phyloP scores from a whole-genome alignment of 1,284 basidiomycete species.

The Microbotryum saponariae region DNA sequence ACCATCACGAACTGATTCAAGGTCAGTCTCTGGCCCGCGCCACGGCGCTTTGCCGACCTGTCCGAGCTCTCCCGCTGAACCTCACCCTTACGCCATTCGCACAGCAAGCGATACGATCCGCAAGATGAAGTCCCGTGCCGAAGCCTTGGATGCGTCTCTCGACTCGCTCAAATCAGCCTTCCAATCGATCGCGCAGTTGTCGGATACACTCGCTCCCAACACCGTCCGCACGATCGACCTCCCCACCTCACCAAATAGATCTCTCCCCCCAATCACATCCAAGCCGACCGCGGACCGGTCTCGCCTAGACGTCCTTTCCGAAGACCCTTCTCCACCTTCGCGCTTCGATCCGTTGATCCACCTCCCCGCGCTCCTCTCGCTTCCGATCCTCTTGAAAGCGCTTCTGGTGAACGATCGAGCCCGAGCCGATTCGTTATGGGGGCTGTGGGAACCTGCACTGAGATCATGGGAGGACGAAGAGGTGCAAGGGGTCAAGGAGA shows the following conservation, averaged over 20 bases:
- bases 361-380: conserved; percentile 23
- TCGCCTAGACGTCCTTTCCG: background rate
- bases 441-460: conserved; percentile 34
- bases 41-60: too few species aligned
- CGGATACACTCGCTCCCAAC: conserved; percentile 54
- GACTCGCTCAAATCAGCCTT: conserved; percentile 69
- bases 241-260: background rate
- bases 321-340: background rate
- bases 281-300: background rate
- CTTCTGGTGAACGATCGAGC: conserved; percentile 5
- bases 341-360: conserved; percentile 27
- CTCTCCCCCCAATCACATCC: background rate
- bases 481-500: conserved; percentile 31
- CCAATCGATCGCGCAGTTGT: conserved; percentile 70
- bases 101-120: conserved; percentile 77
- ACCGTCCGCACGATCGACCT: background rate
- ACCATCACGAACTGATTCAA: conserved; percentile 79
- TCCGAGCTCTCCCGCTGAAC: too few species aligned
- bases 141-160: conserved; percentile 70
- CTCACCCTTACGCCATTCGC: conserved; percentile 40
- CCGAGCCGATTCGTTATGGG: conserved; percentile 29
- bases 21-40: too few species aligned
- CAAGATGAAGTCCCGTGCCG: conserved; percentile 77
- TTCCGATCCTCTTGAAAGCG: conserved; percentile 18
- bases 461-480: conserved; percentile 31